Evolutionary conservation across 352 stramenopile species (phyloP).

Genomic region (Phytophthora tubulina): DNA sequence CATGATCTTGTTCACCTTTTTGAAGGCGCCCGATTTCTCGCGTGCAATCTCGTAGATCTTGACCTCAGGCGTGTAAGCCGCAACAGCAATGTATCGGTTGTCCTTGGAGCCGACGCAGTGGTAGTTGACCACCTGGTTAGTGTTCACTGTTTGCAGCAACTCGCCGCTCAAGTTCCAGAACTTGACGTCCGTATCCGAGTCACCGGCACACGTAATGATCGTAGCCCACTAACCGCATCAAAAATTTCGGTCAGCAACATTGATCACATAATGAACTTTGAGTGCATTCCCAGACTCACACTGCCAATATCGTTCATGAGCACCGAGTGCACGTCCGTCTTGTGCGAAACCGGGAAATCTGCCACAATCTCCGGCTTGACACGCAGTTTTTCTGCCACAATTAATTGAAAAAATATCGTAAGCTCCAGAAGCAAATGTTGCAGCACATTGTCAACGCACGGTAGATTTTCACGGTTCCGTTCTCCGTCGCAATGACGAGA

Average conservation of each 20-base stretch:
- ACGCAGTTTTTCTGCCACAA: conserved; percentile 75
- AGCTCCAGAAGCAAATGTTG: no score
- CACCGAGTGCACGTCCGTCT: conserved; percentile 82
- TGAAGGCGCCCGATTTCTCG: conserved; percentile 80
- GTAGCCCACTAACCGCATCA: conserved; percentile 63
- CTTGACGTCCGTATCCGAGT: conserved; percentile 83
- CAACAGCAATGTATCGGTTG: conserved; percentile 84
- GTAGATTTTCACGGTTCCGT: conserved; percentile 77
- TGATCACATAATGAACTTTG: not conserved
- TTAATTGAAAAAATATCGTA: not conserved
- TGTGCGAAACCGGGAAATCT: conserved; percentile 73
- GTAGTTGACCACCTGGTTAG: conserved; percentile 85
- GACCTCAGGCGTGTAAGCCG: conserved; percentile 83
- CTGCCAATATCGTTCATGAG: conserved; percentile 87
- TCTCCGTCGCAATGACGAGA: conserved; percentile 75
- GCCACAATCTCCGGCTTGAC: conserved; percentile 73
- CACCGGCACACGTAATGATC: conserved; percentile 77
- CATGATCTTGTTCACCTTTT: conserved; percentile 88
- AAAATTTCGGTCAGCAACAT: conserved; percentile 13
- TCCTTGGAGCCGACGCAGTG: conserved; percentile 84
- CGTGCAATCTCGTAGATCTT: conserved; percentile 87
- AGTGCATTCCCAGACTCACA: conserved; percentile 25
- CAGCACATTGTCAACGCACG: conserved; percentile 44
- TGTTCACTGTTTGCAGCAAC: conserved; percentile 78
- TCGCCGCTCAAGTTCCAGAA: conserved; percentile 81